phyloP scores from a whole-genome alignment of 345 rosid species.

The Murraya paniculata region DNA sequence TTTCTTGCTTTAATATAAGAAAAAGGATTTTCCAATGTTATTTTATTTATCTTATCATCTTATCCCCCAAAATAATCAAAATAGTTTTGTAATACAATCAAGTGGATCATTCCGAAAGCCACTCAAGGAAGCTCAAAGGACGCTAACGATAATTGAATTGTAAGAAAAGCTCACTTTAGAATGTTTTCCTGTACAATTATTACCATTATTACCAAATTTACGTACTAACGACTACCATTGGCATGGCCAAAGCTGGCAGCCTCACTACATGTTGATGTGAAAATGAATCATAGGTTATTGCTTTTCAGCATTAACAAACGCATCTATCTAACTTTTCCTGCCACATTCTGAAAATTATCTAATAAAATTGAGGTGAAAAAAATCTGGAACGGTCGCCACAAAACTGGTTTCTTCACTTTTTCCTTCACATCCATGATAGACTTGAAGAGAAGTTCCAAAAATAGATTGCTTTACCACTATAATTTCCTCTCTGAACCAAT shows the following conservation, averaged over 20 bases:
- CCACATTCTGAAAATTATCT: neutral
- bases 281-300: neutral
- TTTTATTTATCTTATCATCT: too few relatives aligned
- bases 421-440: neutral
- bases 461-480: neutral
- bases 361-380: neutral
- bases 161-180: neutral
- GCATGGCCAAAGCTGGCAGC: neutral
- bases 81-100: too few relatives aligned
- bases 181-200: constrained; percentile 24
- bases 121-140: too few relatives aligned
- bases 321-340: neutral
- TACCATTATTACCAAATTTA: constrained; percentile 10
- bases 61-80: too few relatives aligned
- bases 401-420: neutral
- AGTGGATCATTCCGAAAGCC: too few relatives aligned
- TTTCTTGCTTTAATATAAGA: too few relatives aligned
- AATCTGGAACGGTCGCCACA: neutral
- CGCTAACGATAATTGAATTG: neutral
- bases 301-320: neutral
- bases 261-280: neutral
- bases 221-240: neutral
- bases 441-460: neutral
- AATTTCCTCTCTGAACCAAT: neutral
- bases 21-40: too few relatives aligned